Evolutionary conservation across 2,329 filamentous ascomycete genomes (phyloP).

Genomic region (Alternaria viburni): DNA sequence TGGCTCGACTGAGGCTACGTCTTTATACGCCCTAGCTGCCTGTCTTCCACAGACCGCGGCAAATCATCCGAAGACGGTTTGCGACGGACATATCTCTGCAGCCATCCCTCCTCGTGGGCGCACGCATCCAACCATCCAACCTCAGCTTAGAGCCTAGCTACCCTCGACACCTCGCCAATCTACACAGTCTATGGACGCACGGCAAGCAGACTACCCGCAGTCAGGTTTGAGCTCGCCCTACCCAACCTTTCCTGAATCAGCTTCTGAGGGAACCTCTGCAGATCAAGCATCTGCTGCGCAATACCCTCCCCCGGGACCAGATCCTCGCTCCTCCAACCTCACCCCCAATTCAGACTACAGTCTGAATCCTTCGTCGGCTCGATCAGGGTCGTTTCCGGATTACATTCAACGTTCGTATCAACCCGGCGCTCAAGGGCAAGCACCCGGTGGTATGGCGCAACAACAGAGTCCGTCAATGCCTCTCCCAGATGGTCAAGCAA

Average conservation of each 20-base stretch:
- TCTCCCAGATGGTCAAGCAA: constrained; percentile 78
- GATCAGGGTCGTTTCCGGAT: constrained; percentile 84
- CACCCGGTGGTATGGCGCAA: constrained; percentile 95
- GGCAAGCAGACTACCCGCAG: constrained; percentile 60
- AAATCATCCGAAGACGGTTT: constrained; percentile 47
- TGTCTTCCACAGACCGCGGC: constrained; percentile 43
- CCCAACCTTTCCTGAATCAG: constrained; percentile 61
- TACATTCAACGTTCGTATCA: constrained; percentile 85
- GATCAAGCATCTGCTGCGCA: constrained; percentile 94
- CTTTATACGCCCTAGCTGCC: constrained; percentile 29
- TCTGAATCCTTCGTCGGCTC: constrained; percentile 75
- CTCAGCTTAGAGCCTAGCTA: constrained; percentile 49
- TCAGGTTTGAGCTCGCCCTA: constrained; percentile 63
- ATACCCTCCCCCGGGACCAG: constrained; percentile 78
- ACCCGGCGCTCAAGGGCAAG: constrained; percentile 73
- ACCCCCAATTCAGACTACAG: constrained; percentile 91
- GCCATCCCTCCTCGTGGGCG: constrained; percentile 52
- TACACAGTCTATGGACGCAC: constrained; percentile 61
- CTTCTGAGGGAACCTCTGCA: constrained; percentile 85
- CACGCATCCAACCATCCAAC: constrained; percentile 39
- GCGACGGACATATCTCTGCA: constrained; percentile 57
- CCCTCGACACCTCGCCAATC: constrained; percentile 35
- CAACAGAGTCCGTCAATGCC: constrained; percentile 97
- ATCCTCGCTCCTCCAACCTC: constrained; percentile 75
- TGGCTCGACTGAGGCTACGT: constrained; percentile 37